Percentiles rank a stretch among this genome's conserved stretches.
Conservation (phyloP, 1,139 yeast species). For the Torulaspora globosa region DNA sequence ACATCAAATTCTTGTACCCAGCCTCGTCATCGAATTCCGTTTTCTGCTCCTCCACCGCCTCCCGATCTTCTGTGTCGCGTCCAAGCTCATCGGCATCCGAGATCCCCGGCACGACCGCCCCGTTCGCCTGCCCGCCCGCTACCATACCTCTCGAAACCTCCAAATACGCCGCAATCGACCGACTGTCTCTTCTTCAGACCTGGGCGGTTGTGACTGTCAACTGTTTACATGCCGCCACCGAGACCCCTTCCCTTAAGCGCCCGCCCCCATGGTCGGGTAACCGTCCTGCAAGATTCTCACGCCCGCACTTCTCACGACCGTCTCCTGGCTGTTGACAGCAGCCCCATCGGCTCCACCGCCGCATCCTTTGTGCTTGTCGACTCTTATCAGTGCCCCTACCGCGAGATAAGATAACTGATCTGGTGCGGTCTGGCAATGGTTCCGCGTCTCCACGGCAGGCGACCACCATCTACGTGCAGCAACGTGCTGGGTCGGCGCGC, state of each 20-base stretch:
- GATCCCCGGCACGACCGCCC: slow-evolving; percentile 24
- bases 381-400: slow-evolving; percentile 1
- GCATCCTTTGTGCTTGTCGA: neutral
- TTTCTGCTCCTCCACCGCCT: slow-evolving; percentile 5
- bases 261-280: slow-evolving; percentile 4
- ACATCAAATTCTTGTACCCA: slow-evolving; percentile 23
- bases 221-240: slow-evolving; percentile 2
- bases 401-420: slow-evolving; percentile 6
- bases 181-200: neutral
- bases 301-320: too few species aligned
- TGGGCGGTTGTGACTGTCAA: slow-evolving; percentile 1
- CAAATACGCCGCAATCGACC: neutral
- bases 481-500: too few species aligned
- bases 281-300: neutral
- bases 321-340: too few species aligned
- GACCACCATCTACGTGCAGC: neutral
- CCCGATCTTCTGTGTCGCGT: slow-evolving; percentile 13
- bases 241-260: neutral
- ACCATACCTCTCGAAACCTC: neutral
- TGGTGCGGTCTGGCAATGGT: neutral
- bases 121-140: slow-evolving; percentile 11
- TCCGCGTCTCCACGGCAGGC: neutral
- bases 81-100: slow-evolving; percentile 25
- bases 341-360: neutral
- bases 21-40: slow-evolving; percentile 22